These are phyloP conservation scores for Fusarium agapanthi DNA, from an alignment of 2,329 filamentous ascomycete genomes.

Conservation along the genomic window DNA sequence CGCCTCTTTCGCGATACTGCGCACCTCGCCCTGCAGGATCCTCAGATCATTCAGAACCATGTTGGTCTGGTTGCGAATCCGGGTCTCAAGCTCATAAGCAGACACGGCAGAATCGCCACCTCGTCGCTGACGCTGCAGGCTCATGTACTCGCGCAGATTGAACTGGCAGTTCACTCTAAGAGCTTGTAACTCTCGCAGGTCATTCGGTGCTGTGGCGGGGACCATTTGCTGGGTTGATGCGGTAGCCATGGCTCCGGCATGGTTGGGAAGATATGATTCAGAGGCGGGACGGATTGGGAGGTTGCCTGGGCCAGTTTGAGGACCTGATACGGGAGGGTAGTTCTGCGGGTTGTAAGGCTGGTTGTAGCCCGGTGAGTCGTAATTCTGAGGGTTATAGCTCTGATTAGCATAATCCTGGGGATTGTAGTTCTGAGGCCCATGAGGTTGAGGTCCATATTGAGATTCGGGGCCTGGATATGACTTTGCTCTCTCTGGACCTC, in stretches of 20 bases:
- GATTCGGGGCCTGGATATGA: constrained; percentile 33
- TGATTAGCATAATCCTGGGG: constrained; percentile 30
- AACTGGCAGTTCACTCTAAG: constrained; percentile 49
- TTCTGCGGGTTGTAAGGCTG: constrained; percentile 33
- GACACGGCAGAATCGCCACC: constrained; percentile 42
- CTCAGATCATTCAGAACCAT: constrained; percentile 56
- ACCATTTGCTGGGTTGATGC: constrained; percentile 28
- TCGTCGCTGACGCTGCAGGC: constrained; percentile 45
- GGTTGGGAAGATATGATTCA: constrained; percentile 34
- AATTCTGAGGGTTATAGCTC: constrained; percentile 30
- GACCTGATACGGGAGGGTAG: constrained; percentile 34
- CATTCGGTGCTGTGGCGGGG: constrained; percentile 29
- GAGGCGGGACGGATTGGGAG: constrained; percentile 37
- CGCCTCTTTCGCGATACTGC: constrained; percentile 52
- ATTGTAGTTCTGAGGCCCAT: constrained; percentile 19
- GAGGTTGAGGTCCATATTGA: constrained; percentile 30
- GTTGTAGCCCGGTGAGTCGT: constrained; percentile 31
- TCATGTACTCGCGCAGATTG: constrained; percentile 49
- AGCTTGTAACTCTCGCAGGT: constrained; percentile 44
- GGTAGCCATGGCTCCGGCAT: constrained; percentile 32
- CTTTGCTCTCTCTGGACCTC: constrained; percentile 33
- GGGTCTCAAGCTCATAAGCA: constrained; percentile 52
- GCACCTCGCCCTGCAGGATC: constrained; percentile 55
- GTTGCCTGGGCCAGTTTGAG: constrained; percentile 25
- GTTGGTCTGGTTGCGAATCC: constrained; percentile 53